Evolutionary conservation across 2,329 filamentous ascomycete species (phyloP), one percentile per base, ranked within the genome.

Genomic region (Helicocarpus griseus): DNA sequence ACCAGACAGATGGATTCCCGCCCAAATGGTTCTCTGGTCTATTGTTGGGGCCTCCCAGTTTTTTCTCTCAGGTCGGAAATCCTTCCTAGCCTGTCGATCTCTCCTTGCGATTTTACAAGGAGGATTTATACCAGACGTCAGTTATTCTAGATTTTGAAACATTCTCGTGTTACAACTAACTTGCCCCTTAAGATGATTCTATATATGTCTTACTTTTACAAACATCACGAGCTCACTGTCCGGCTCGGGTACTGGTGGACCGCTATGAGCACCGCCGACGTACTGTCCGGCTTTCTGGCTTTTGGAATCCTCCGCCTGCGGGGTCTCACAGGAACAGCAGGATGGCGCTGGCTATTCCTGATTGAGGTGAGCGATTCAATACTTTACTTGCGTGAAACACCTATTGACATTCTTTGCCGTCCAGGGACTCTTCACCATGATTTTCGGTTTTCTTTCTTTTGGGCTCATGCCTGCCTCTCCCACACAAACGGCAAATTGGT

Each of bases 151-250:
- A n/a, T n/a, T n/a, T n/a, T n/a, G n/a, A n/a, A n/a, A n/a, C n/a
- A n/a, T n/a, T n/a, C n/a, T n/a, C n/a, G n/a, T n/a, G n/a, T n/a
- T n/a, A n/a, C n/a, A 50, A 53, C 39, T 44, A 9, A 43, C 49
- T 5, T 52, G 48, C 17, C 24, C 48, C 52, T 48, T 17, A 22
- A 62, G 56, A 55, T 61, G 24, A 59, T 71, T 21, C 55, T 70
- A 0, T 88, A 82, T 63, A 71, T 87, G 4, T 81, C 78, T 4
- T 87, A 88, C 62, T 89, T 83, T 61, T 88, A 87, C 67, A 88
- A 79, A 46, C 76, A 77, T 1, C 73, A 74, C 45, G 85, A 87
- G 62, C 71, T 87, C 0, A 81, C 83, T 0, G 74, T 77, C 4
- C 57, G 64, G 11, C 53, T 63, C 31, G 54, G 61, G 7, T 62